A percentile compares a stretch with the other conserved stretches of the same genome.
Conservation (phyloP, 2,329 filamentous ascomycete species). For the Apiospora phragmitis region DNA sequence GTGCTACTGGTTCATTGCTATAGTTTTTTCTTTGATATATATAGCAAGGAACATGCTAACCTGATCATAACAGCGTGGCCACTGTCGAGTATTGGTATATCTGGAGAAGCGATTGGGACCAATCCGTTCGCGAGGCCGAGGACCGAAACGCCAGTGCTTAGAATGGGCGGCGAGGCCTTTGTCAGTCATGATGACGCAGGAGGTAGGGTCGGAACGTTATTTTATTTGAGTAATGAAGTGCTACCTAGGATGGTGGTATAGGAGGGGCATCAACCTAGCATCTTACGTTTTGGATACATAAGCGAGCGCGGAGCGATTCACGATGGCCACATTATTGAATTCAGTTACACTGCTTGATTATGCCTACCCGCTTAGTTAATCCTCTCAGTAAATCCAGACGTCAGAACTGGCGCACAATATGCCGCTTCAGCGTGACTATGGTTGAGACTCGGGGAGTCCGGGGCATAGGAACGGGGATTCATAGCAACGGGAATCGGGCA, state of each 20-base stretch:
- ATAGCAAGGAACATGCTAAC: constrained; percentile 8
- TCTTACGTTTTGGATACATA: not conserved
- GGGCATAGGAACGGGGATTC: not conserved
- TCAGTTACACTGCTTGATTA: not conserved
- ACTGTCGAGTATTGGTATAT: constrained; percentile 56
- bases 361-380: too few species aligned
- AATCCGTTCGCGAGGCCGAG: constrained; percentile 54
- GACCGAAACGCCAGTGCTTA: constrained; percentile 48
- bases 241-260: not conserved
- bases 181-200: not conserved
- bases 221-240: not conserved
- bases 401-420: not conserved
- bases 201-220: not conserved
- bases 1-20: not conserved
- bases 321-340: not conserved
- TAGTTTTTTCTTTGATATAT: not conserved
- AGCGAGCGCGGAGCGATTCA: not conserved
- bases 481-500: not conserved
- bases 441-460: not conserved
- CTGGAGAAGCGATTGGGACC: constrained; percentile 53
- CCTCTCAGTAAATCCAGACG: too few species aligned
- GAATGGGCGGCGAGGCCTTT: not conserved
- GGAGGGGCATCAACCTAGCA: not conserved
- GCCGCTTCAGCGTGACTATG: not conserved
- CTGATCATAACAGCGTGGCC: constrained; percentile 40